These are phyloP conservation scores for Wickerhamomyces subpelliculosus DNA, from an alignment of 805 yeast species.

Conservation along the genomic window DNA sequence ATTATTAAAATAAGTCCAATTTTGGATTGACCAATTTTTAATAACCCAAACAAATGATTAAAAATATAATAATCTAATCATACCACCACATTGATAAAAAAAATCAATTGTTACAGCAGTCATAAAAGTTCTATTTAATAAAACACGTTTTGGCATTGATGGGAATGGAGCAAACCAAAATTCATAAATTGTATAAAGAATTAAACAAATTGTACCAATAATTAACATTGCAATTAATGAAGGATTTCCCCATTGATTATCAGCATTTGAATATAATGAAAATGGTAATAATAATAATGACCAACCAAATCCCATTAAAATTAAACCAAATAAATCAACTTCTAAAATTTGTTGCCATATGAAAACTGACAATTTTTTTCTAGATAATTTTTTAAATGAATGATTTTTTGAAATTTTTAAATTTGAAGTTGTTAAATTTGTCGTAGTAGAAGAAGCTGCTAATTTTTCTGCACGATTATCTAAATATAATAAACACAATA, in stretches of 20 bases:
- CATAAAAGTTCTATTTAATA: conserved; percentile 31
- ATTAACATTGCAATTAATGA: conserved; percentile 37
- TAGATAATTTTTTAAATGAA: conserved; percentile 1
- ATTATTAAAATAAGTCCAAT: conserved; percentile 34
- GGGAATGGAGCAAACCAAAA: conserved; percentile 29
- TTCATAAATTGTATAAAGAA: conserved; percentile 30
- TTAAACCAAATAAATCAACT: conserved; percentile 32
- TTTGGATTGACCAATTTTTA: conserved; percentile 22
- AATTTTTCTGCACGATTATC: conserved; percentile 24
- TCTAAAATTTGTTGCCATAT: conserved; percentile 22
- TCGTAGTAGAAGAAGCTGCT: no score
- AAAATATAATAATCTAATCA: conserved; percentile 23
- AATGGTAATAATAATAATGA: conserved; percentile 32
- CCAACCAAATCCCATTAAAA: conserved; percentile 33
- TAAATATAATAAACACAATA: conserved; percentile 22
- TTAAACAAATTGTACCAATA: conserved; percentile 31
- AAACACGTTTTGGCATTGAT: conserved; percentile 29
- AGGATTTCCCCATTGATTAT: conserved; percentile 29
- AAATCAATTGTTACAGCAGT: conserved; percentile 28
- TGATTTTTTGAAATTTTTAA: no score
- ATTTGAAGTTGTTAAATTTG: no score
- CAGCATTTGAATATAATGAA: conserved; percentile 27
- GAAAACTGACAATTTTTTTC: conserved; percentile 2
- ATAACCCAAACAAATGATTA: conserved; percentile 29
- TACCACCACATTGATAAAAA: conserved; percentile 25